A percentile compares a stretch with the other conserved stretches of the same genome.
phyloP scores from a whole-genome alignment of 208 protist genomes.

The Herpetomonas samuelpessoai region DNA sequence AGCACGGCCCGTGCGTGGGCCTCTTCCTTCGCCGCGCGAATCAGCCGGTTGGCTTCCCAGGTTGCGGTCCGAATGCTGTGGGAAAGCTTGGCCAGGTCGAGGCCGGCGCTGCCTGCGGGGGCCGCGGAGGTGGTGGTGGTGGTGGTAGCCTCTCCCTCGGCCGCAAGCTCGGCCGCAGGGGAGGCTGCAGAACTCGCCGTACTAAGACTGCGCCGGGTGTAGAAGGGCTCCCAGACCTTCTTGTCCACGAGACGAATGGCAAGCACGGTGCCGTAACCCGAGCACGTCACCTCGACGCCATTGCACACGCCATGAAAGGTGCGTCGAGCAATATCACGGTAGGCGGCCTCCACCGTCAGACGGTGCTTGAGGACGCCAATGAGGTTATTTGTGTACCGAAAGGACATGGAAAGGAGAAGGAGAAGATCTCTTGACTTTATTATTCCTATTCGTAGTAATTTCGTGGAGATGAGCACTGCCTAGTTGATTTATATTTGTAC shows the following conservation, averaged over 20 bases:
- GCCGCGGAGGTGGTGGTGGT: constrained; percentile 1
- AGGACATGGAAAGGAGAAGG: constrained; percentile 53
- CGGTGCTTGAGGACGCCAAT: constrained; percentile 78
- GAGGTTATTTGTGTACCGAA: constrained; percentile 87
- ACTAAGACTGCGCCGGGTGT: constrained; percentile 19
- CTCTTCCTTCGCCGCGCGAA: constrained; percentile 66
- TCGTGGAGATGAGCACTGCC: too few relatives aligned
- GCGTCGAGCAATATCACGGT: constrained; percentile 52
- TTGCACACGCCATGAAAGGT: constrained; percentile 68
- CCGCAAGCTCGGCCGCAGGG: background rate
- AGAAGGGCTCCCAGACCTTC: constrained; percentile 53
- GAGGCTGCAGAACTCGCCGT: background rate
- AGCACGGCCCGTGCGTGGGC: constrained; percentile 55
- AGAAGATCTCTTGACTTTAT: too few relatives aligned
- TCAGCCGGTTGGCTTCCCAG: constrained; percentile 62
- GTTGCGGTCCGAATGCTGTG: constrained; percentile 64
- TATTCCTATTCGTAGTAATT: too few relatives aligned
- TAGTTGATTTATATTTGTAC: too few relatives aligned
- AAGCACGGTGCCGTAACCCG: constrained; percentile 69
- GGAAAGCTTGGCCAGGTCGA: constrained; percentile 57
- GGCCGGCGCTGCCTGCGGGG: constrained; percentile 8
- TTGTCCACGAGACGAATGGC: constrained; percentile 52
- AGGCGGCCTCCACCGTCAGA: constrained; percentile 62
- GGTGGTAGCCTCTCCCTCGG: constrained; percentile 4
- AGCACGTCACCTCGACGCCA: constrained; percentile 74